A percentile compares a stretch with the other conserved stretches of the same genome.
phyloP scores from a whole-genome alignment of 257 asterid species.

The Solanum pimpinellifolium region DNA sequence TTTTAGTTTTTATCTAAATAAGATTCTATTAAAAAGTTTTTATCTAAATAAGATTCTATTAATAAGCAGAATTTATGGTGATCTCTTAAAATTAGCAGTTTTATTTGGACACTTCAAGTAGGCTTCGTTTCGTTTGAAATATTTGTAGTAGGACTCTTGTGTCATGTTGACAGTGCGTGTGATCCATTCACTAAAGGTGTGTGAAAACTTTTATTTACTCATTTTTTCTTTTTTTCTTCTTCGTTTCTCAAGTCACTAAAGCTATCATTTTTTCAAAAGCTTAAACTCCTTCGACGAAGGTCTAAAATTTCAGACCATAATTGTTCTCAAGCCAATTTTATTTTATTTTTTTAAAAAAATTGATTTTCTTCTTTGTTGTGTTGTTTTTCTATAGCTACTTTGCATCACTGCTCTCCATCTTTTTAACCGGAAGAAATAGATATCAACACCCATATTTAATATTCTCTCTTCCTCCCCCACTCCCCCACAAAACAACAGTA shows the following conservation, averaged over 20 bases:
- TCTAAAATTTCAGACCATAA: background rate
- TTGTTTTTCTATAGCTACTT: background rate
- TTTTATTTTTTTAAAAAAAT: background rate
- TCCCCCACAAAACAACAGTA: background rate
- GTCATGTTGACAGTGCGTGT: background rate
- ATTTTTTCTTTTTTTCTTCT: background rate
- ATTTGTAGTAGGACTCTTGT: background rate
- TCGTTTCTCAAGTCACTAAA: background rate
- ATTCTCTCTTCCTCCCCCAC: background rate
- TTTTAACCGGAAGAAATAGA: background rate
- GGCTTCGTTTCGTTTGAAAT: background rate
- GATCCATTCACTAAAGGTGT: background rate
- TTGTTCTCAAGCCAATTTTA: background rate
- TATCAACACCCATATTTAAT: background rate
- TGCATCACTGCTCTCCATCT: background rate
- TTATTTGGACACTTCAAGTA: background rate
- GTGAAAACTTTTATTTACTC: background rate
- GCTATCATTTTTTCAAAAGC: background rate
- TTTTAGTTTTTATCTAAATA: background rate
- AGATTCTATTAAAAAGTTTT: background rate
- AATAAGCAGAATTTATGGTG: background rate
- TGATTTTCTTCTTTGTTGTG: background rate
- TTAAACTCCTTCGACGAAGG: background rate
- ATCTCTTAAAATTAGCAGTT: background rate
- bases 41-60: background rate